phyloP scores from a whole-genome alignment of 225 moss, liverwort and hornwort genomes.

The Marchantia polymorpha region DNA sequence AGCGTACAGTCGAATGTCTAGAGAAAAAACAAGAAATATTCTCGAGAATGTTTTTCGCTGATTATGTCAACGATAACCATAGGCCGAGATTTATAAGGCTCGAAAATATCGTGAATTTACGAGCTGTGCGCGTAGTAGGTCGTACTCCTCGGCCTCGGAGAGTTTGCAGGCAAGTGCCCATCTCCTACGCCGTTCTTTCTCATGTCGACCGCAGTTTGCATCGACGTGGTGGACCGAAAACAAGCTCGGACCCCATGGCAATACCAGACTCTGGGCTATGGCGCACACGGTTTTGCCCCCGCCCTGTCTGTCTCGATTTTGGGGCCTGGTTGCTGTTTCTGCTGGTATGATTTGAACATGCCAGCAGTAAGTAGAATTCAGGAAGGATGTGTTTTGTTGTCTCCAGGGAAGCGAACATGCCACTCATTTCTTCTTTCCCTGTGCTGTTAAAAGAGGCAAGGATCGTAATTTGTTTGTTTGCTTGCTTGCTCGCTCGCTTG shows the following conservation, averaged over 20 bases:
- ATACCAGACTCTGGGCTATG: neutral
- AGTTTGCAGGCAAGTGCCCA: neutral
- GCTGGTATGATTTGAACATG: neutral
- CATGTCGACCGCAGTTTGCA: too few relatives aligned
- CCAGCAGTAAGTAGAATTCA: neutral
- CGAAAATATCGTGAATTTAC: neutral
- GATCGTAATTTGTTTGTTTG: neutral
- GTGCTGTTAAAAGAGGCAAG: neutral
- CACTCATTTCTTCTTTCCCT: neutral
- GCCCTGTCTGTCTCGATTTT: neutral
- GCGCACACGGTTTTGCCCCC: slow-evolving; percentile 12
- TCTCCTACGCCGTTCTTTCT: neutral
- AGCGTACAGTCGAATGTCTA: slow-evolving; percentile 1
- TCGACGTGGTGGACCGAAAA: neutral
- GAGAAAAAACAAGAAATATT: neutral
- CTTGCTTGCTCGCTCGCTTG: too few relatives aligned
- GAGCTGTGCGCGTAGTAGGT: slow-evolving; percentile 8
- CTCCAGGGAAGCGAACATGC: neutral
- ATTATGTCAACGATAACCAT: neutral
- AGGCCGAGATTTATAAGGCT: neutral
- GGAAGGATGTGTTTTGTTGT: slow-evolving; percentile 1
- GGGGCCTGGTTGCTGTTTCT: neutral
- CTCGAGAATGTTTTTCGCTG: neutral
- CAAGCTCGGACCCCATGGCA: neutral
- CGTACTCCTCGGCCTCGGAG: too few relatives aligned